phyloP scores from a whole-genome alignment of 306 rosid genomes.

The Parietaria judaica region DNA sequence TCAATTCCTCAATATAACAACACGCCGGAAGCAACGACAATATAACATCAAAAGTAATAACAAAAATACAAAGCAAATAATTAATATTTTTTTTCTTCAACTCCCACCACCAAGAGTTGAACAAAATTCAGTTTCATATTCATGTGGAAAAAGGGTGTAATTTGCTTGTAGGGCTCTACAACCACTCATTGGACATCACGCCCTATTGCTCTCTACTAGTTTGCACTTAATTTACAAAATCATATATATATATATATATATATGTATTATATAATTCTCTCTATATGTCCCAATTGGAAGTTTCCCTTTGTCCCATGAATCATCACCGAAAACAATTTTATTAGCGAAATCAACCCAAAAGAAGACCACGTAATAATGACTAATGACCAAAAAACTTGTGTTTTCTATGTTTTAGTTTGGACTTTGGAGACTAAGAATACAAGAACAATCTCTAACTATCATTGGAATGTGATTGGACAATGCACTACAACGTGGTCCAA shows the following conservation, averaged over 20 bases:
- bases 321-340: neutral
- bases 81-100: neutral
- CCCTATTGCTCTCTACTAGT: conserved; percentile 7
- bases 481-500: conserved; percentile 11
- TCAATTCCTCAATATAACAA: too few relatives aligned
- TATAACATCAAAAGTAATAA: neutral
- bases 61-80: neutral
- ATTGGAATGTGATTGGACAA: conserved; percentile 16
- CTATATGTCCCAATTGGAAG: conserved; percentile 3
- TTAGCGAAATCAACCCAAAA: neutral
- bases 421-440: neutral
- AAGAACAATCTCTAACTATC: neutral
- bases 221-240: neutral
- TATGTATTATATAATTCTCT: neutral
- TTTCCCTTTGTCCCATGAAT: conserved; percentile 7
- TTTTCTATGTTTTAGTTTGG: neutral
- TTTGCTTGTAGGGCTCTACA: neutral
- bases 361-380: neutral
- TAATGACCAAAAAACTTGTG: neutral
- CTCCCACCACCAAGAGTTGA: conserved; percentile 6
- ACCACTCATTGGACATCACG: conserved; percentile 10
- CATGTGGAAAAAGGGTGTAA: neutral
- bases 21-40: neutral
- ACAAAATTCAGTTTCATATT: neutral
- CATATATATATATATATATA: too few relatives aligned